Evolutionary conservation across 2,329 filamentous ascomycete genomes (phyloP), one percentile per base, ranked within the genome.

Genomic region (Chaetomium strumarium): DNA sequence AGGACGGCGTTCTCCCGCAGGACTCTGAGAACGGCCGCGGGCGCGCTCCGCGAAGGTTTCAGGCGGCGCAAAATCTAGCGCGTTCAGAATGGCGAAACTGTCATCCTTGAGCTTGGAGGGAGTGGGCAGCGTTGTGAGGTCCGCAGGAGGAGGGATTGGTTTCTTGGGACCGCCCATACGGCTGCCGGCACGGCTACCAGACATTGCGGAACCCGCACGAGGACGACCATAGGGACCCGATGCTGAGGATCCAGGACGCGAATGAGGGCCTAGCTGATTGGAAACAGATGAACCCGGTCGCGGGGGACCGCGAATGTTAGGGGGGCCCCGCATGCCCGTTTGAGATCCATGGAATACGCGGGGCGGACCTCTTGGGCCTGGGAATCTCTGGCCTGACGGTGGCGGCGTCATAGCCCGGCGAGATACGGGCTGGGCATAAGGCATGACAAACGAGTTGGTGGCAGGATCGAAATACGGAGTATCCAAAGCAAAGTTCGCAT

Each of bases 391-490:
- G 43, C 74, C 74, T 46, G 75, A 74, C 1, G 92, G 91, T 16
- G 92, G 92, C 48, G 92, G 92, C 17, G 92, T 97, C 92, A 97
- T 96, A 48, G 92, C 92, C 64, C 92, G 88, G 62, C 92, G 88
- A 58, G 83, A 85, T 14, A 95, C 80, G 11, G 89, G 90, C 68
- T 96, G 83, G 11, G 91, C 88, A 62, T 87, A 96, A 2, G 91
- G 83, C 78, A 86, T 85, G 53, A 90, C 81, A 63, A 90, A 92
- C 17, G 84, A 78, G 62, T 84, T 84, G 33, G 77, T 79, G 11
- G 82, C 78, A 9, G 85, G 80, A 60, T 88, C 84, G 53, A 83
- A 86, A 65, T 81, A 84, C 7, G 79, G 73, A 20, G 81, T 79
- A 52, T 89, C 85, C n/a, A 78, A 81, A 43, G 84, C 75, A 65